Base-by-base conservation (phyloP, 805 yeast genomes). In the Metschnikowia lachancei region DNA sequence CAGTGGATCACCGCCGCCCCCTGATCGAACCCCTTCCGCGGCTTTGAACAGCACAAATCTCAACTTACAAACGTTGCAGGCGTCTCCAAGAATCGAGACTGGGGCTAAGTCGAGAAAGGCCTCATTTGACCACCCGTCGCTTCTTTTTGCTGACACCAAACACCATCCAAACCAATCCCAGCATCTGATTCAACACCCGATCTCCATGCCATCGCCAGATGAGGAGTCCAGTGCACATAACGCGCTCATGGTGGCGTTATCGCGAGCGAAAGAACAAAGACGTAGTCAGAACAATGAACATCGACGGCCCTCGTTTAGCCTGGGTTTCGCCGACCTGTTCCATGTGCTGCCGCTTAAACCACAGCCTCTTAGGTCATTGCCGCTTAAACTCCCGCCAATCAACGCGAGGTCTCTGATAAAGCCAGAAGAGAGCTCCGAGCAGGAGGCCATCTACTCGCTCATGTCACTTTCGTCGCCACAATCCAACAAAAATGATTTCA, bases 391-490 rank as follows among this genome's bases (percentile, higher is more conserved):
- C 28, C 57, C 58, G 14, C 55, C 52, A 13, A 47, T 54, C 11
- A 48, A 47, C 22, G 47, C 54, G 31, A 46, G 49, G 8, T 31
- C 49, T n/a, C 45, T 41, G 14, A 30, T 36, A 12, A 41, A 42
- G 22, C 39, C 60, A 42, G 52, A 61, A 50, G 60, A 63, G 51
- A 60, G 64, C 39, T 53, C 57, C 11, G 83, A 79, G 51, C 78
- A 78, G 54, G 83, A 78, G 40, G 83, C 83, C 6, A 74, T 79
- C 10, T 64, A 74, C 57, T 77, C 82, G 18, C 65, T 79, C 43
- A 79, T 79, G 73, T 75, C 81, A 32, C 64, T 79, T 34, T 71
- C 83, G 7, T 76, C 82, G 1, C 83, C 83, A 2, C 74, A 68
- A 53, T 44, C 64, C 14, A 52, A 56, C 33, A 66, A 64, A 39